Evolutionary conservation across 805 yeast species (phyloP), one percentile per base, ranked within the genome.

Genomic region (Kluyveromyces aestuarii): DNA sequence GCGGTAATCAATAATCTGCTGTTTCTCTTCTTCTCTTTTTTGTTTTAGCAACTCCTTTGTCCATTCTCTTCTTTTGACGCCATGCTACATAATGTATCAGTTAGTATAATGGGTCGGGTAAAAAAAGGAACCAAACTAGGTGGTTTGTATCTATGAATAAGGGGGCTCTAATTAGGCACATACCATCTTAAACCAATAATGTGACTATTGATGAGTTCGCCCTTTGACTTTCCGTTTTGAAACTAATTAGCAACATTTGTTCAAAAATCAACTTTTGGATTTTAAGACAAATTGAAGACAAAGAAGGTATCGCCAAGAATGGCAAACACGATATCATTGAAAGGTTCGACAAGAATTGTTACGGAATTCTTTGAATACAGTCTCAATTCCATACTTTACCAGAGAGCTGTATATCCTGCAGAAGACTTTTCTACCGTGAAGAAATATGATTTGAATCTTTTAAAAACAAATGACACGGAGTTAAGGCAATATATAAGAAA

Each of bases 351-450:
- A 10, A 79, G 81, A 52, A 72, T 79, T 0, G 87, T 89, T 0
- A 77, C 91, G 0, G 96, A 88, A 65, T 88, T 86, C 66, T 87
- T 90, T 58, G 82, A 87, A 57, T 87, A 80, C 62, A 78, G 91
- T 47, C 81, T 90, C 47, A 84, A 87, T 60, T 79, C 82, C 44
- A 86, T 90, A 25, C 74, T 91, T 6, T 90, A 84, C 63, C 97
- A 91, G 63, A 70, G 98, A 46, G 96, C 95, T 0, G 81, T 90
- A 17, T 90, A 90, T 58, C 96, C 96, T 0, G 74, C 86, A 3
- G 95, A 86, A 52, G 96, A 88, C 61, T 90, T 91, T 66, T 75
- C 75, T 46, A 73, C 82, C 1, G 88, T 87, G 2, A 75, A 78
- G 56, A 88, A 87, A 61, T 91, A 87, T 65, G 96, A 87, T 18